phyloP scores from a whole-genome alignment of 768 basidiomycete species.

The Postia placenta region DNA sequence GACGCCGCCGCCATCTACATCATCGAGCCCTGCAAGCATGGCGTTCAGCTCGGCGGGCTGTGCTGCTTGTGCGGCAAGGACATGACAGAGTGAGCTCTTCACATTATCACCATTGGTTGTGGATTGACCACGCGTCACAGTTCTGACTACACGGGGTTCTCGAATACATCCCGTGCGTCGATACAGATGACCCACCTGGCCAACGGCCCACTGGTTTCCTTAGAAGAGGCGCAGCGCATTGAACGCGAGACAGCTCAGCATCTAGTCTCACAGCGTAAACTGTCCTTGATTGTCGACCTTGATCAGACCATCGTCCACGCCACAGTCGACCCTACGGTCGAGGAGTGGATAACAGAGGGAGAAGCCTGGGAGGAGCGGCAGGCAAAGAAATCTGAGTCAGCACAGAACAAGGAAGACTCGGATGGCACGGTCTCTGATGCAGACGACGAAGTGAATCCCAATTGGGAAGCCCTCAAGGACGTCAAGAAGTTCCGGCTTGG shows the following conservation, averaged over 20 bases:
- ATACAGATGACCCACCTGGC: conserved; percentile 95
- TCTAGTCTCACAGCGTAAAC: conserved; percentile 67
- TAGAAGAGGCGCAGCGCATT: conserved; percentile 87
- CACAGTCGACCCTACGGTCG: conserved; percentile 96
- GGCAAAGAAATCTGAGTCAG: conserved; percentile 30
- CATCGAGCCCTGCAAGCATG: conserved; percentile 93
- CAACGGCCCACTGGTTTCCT: conserved; percentile 84
- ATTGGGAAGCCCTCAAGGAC: conserved; percentile 87
- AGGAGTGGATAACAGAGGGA: conserved; percentile 91
- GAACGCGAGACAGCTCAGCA: conserved; percentile 78
- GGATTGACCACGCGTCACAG: conserved; percentile 29
- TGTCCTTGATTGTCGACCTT: conserved; percentile 95
- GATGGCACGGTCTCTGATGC: conserved; percentile 26
- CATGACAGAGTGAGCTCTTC: conserved; percentile 83
- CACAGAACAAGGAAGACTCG: conserved; percentile 28
- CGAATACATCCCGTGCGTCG: conserved; percentile 78
- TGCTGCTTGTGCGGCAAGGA: conserved; percentile 96
- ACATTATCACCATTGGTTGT: conserved; percentile 2
- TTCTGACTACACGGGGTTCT: conserved; percentile 83
- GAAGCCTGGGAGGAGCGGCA: conserved; percentile 71
- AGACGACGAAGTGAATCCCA: conserved; percentile 70
- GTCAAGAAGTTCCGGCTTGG: conserved; percentile 85
- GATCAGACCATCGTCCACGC: conserved; percentile 99
- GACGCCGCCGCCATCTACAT: conserved; percentile 59
- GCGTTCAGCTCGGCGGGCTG: conserved; percentile 85